These are phyloP conservation scores for Bretziella fagacearum DNA, from an alignment of 2,329 filamentous ascomycete genomes.

Conservation along the genomic window DNA sequence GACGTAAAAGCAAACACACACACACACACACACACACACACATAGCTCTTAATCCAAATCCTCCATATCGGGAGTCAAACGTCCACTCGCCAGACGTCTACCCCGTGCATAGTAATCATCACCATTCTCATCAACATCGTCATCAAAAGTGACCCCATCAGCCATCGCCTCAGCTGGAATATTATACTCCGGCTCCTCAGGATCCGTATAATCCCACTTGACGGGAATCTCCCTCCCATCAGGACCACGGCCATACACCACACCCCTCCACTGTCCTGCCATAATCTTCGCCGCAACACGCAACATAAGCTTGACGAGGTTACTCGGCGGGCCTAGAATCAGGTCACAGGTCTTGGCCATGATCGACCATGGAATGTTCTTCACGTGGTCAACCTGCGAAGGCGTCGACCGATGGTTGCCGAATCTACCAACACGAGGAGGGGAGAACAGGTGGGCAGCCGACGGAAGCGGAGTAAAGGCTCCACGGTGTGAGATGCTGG, in stretches of 20 bases:
- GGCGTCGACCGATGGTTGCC: slow-evolving; percentile 2
- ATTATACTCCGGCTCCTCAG: slow-evolving; percentile 23
- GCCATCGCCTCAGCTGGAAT: background rate
- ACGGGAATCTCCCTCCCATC: slow-evolving; percentile 37
- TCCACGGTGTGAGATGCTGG: slow-evolving; percentile 35
- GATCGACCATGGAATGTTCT: slow-evolving; percentile 43
- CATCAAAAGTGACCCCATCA: slow-evolving; percentile 5
- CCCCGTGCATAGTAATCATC: slow-evolving; percentile 13
- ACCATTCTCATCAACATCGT: slow-evolving; percentile 11
- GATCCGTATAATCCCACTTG: slow-evolving; percentile 45
- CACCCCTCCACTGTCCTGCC: slow-evolving; percentile 43
- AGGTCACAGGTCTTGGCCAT: slow-evolving; percentile 63
- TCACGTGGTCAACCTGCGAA: slow-evolving; percentile 27
- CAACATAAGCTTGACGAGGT: slow-evolving; percentile 64
- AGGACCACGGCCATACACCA: slow-evolving; percentile 37
- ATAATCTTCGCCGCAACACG: slow-evolving; percentile 64
- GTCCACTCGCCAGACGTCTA: slow-evolving; percentile 11
- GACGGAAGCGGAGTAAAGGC: slow-evolving; percentile 52
- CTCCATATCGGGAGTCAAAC: slow-evolving; percentile 9
- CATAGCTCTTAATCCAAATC: slow-evolving; percentile 11
- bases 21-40: background rate
- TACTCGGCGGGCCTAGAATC: slow-evolving; percentile 61
- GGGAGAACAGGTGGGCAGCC: slow-evolving; percentile 46
- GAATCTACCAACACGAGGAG: slow-evolving; percentile 17
- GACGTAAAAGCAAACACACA: background rate